Base-by-base conservation (phyloP, 2,329 filamentous ascomycete species). In the Scedosporium apiospermum region DNA sequence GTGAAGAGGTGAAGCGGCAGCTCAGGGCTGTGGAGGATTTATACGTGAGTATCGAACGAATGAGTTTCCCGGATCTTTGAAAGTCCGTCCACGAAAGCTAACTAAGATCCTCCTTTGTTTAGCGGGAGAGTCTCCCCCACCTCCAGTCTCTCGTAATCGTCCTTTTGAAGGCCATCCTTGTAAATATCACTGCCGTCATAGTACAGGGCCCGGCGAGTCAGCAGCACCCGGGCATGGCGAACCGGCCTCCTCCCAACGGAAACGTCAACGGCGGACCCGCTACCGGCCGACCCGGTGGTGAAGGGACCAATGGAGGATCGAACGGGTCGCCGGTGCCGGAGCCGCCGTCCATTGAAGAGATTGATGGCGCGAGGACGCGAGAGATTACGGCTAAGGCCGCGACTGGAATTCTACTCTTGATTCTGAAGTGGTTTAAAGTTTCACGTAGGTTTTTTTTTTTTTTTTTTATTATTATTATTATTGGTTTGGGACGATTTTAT, bases 371-470 rank as follows among this genome's bases (percentile, higher is more conserved):
- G 62, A 84, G 96, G 59, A 87, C 86, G 16, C 85, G 93, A 63
- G 95, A 99, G 73, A 93, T 99, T 60, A 89, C 89, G 12, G 86
- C 88, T 27, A 98, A 98, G 74, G 93, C 93, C 0, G 88, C 96
- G 23, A 95, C 92, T n/a, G 93, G 90, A 1, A 89, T 92, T 62
- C 77, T 99, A 30, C 78, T 99, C 30, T 78, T 96, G n/a, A 76
- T 98, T 55, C 73, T 98, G 65, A 99, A 98, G 75, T 99, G 95
- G 95, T 88, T 98, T 69, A 96, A 96, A 73, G 80, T 96, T 62
- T 97, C 92, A 63, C 95, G 91, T 96, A 79, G 79, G 90, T 79
- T 41, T n/a, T 26, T 51, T 55, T 23, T 6, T 10, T 57, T 34
- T 46, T 57, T 57, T 14, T 14, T 44, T 14, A n/a, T n/a, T n/a